Base-by-base conservation (phyloP, 176 grass and related monocot genomes). In the Eleusine indica region DNA sequence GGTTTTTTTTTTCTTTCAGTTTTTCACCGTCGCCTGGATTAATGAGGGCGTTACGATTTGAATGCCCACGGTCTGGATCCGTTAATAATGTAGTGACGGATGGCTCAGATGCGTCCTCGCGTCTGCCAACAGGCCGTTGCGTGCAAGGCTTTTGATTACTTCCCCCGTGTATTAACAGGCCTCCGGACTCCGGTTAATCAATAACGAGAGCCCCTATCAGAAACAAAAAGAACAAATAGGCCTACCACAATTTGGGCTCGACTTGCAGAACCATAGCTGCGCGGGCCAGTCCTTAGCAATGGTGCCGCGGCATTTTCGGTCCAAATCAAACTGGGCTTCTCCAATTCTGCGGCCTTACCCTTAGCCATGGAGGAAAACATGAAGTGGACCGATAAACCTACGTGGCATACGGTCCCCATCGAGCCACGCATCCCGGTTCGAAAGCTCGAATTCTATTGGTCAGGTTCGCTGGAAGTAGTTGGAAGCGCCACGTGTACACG, bases 361-460 rank as follows among this genome's bases (percentile, higher is more conserved):
- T 25, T 25, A 25, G 25, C 25, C 25, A 25, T 25, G 25, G 25
- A 25, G 25, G 25, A 25, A 25, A 25, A 25, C 25, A 25, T 29
- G 61, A 18, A 18, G 15, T 38, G 32, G 35, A 37, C 30, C 53
- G 21, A 7, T 0, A 19, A 61, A 69, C 76, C 82, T 52, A 70
- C 61, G 70, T 89, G 82, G 82, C 82, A 43, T 42, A 19, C 10
- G 39, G 25, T 54, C 18, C 17, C 18, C n/a, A 66, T 21, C 21
- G 5, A 60, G 88, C 83, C 83, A 90, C 79, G 88, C 88, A 83
- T 48, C 57, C 64, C 5, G 56, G 74, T 13, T 52, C 73, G 37
- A 89, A 82, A 80, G 82, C 74, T 86, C 63, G 60, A 76, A 85
- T 52, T 79, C 86, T 63, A 97, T 97, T 97, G 92, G 92, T 76